phyloP scores from a whole-genome alignment of 108 stramenopile genomes.

The Cyclotella sp. region DNA sequence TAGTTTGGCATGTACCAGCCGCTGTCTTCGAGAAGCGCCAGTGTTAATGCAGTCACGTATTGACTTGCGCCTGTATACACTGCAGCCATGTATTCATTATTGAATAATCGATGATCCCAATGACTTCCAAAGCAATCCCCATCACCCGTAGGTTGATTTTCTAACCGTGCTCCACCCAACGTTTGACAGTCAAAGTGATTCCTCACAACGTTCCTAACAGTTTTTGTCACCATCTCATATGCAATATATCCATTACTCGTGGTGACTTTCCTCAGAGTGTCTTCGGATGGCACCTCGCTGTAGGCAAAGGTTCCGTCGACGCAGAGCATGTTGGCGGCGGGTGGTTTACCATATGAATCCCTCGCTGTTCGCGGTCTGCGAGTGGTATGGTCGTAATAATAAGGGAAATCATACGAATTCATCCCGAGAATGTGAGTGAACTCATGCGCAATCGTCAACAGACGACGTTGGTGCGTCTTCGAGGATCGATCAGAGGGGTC shows the following conservation, averaged over 20 bases:
- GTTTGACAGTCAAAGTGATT: slow-evolving; percentile 62
- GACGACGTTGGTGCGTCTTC: slow-evolving; percentile 37
- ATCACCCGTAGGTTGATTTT: slow-evolving; percentile 56
- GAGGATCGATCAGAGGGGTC: slow-evolving; percentile 39
- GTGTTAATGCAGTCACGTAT: slow-evolving; percentile 57
- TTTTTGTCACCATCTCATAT: slow-evolving; percentile 58
- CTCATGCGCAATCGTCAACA: slow-evolving; percentile 50
- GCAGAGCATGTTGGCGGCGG: slow-evolving; percentile 26
- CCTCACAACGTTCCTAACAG: slow-evolving; percentile 58
- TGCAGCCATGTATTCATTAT: slow-evolving; percentile 59
- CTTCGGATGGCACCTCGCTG: slow-evolving; percentile 25
- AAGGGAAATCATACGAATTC: slow-evolving; percentile 47
- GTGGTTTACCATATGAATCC: slow-evolving; percentile 38
- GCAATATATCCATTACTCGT: slow-evolving; percentile 47
- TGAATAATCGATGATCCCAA: slow-evolving; percentile 57
- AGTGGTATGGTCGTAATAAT: slow-evolving; percentile 45
- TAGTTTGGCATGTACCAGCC: slow-evolving; percentile 65
- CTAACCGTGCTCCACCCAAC: slow-evolving; percentile 59
- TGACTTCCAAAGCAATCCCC: slow-evolving; percentile 57
- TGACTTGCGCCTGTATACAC: slow-evolving; percentile 49
- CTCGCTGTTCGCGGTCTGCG: slow-evolving; percentile 50
- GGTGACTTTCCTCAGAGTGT: slow-evolving; percentile 20
- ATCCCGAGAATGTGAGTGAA: slow-evolving; percentile 59
- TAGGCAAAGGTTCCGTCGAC: slow-evolving; percentile 32
- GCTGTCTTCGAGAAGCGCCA: slow-evolving; percentile 61